Evolutionary conservation across 2,329 filamentous ascomycete species (phyloP).

Genomic region (Tolypocladium ovalisporum): DNA sequence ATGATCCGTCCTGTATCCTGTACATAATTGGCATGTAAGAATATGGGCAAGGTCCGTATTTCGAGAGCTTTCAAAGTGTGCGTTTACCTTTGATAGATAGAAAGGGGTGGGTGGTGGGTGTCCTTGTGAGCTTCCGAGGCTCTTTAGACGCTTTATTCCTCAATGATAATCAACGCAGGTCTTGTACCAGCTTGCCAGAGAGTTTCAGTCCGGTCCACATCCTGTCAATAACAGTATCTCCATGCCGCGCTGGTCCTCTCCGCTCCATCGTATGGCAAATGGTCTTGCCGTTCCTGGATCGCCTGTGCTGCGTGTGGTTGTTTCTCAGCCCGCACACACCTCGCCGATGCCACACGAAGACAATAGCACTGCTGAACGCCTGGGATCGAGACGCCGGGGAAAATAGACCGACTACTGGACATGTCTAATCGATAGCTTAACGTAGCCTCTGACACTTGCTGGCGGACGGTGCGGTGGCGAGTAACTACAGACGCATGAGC

Average conservation of each 20-base stretch:
- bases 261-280: neutral
- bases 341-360: neutral
- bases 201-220: neutral
- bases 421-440: neutral
- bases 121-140: neutral
- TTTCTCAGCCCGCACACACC: neutral
- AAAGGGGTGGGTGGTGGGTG: neutral
- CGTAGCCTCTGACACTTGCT: too few relatives aligned
- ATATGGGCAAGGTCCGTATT: neutral
- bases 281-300: neutral
- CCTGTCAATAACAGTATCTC: neutral
- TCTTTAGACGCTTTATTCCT: too few relatives aligned
- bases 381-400: neutral
- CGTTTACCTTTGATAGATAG: neutral
- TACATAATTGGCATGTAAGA: neutral
- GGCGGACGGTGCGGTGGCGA: neutral
- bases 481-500: neutral
- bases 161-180: neutral
- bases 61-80: neutral
- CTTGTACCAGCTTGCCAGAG: neutral
- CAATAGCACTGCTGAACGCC: neutral
- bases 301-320: neutral
- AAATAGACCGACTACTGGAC: neutral
- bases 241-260: neutral
- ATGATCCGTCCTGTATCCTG: neutral